Base-by-base conservation (phyloP, 495 filamentous ascomycete species). In the Aspergillus steynii region DNA sequence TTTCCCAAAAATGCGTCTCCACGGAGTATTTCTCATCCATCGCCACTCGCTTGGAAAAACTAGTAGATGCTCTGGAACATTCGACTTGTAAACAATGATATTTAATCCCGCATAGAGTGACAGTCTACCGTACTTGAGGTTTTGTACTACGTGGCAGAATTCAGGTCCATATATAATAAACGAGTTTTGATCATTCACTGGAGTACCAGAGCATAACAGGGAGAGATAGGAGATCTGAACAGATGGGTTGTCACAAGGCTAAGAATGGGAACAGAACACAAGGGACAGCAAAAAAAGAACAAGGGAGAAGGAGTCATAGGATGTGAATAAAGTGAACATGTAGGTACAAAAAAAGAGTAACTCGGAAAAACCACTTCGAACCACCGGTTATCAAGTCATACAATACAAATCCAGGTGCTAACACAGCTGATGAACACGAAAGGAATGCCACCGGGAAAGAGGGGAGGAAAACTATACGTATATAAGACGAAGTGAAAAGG, bases 331-430 rank as follows among this genome's bases (percentile, higher is more conserved):
- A 42, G 5, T 53, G 48, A 9, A 48, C 34, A 53, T 29, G 28
- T 53, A 53, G 29, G 29, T 53, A 53, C 51, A 53, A n/a, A 53
- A 53, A 50, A 25, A 50, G 26, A 29, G 14, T 10, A 31, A 25
- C 27, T 42, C 14, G 9, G 26, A 4, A 50, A 50, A 10, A 50
- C n/a, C 25, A 50, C 48, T 50, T 29, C 15, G n/a, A n/a, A 34
- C 51, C 51, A 31, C 51, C 4, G 34, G 34, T 49, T 32, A 12
- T 55, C 10, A 47, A 58, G 37, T 49, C 50, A 15, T 62, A 62
- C 47, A 58, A 65, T 67, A 65, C 63, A 65, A 49, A 55, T 58
- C 46, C 53, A 50, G 58, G 37, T 56, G 67, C 59, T 65, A 69
- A 66, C 31, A 52, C 25, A 52, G 32, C 47, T 34, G 55, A 68